phyloP scores from a whole-genome alignment of 2,329 filamentous ascomycete genomes.

The Immersiporthe knoxdaviesiana region DNA sequence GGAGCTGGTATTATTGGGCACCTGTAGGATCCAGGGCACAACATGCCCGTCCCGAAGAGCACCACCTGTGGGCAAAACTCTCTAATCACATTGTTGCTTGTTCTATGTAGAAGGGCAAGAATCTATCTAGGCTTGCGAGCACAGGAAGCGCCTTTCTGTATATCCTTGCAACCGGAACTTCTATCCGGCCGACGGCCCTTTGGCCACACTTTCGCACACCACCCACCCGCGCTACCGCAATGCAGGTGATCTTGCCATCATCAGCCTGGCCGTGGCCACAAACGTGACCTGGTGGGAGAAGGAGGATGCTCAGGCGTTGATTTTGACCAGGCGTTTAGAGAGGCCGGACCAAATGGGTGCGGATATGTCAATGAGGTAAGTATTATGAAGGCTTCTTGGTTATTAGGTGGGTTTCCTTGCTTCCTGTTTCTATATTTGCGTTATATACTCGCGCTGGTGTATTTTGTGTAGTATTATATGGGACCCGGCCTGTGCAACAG shows the following conservation, averaged over 20 bases:
- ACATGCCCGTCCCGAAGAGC: slow-evolving; percentile 41
- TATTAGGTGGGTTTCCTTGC: too few species aligned
- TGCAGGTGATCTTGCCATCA: slow-evolving; percentile 42
- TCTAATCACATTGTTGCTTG: too few species aligned
- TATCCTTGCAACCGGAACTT: too few species aligned
- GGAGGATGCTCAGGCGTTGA: slow-evolving; percentile 45
- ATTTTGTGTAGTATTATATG: slow-evolving; percentile 36
- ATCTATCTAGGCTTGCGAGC: too few species aligned
- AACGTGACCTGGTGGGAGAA: slow-evolving; percentile 48
- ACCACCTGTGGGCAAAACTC: too few species aligned
- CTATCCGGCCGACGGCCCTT: too few species aligned
- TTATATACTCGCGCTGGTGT: too few species aligned
- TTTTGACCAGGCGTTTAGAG: slow-evolving; percentile 41
- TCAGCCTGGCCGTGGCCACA: slow-evolving; percentile 38
- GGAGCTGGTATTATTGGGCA: slow-evolving; percentile 42
- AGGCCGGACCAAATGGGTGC: slow-evolving; percentile 43
- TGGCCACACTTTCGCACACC: too few species aligned
- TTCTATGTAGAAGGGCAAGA: too few species aligned
- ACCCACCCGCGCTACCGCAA: slow-evolving; percentile 45
- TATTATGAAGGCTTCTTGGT: too few species aligned
- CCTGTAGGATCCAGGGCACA: slow-evolving; percentile 44
- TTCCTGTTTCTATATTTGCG: too few species aligned
- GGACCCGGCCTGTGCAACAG: slow-evolving; percentile 35
- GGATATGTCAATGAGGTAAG: slow-evolving; percentile 51
- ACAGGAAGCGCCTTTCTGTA: too few species aligned